Conservation (phyloP, 345 rosid genomes). For the Gossypioides kirkii region DNA sequence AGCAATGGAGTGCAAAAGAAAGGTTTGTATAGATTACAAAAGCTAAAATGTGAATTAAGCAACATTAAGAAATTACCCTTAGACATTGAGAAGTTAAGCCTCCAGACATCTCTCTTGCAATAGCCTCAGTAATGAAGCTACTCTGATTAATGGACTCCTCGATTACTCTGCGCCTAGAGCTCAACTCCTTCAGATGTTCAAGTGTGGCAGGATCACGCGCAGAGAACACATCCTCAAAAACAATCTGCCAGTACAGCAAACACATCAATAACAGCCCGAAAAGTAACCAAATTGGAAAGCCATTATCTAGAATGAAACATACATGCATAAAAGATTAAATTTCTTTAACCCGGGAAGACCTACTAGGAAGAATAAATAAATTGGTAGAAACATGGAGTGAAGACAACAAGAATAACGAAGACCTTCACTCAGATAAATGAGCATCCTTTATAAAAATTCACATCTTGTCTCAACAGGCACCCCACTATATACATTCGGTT, state of each 20-base stretch:
- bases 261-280: background rate
- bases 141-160: constrained; percentile 64
- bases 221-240: constrained; percentile 50
- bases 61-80: constrained; percentile 36
- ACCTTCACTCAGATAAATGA: background rate
- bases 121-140: constrained; percentile 49
- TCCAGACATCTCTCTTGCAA: constrained; percentile 66
- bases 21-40: background rate
- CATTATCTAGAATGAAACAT: background rate
- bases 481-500: background rate
- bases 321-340: background rate
- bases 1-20: background rate
- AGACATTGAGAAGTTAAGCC: constrained; percentile 53
- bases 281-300: background rate
- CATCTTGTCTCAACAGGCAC: background rate
- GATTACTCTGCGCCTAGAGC: constrained; percentile 51
- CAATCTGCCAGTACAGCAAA: constrained; percentile 33
- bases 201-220: constrained; percentile 52
- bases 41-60: background rate
- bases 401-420: too few relatives aligned
- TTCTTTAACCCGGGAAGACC: background rate
- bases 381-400: too few relatives aligned
- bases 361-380: background rate
- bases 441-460: background rate
- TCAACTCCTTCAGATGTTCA: constrained; percentile 54